Percentiles rank a stretch among this genome's conserved stretches.
These are phyloP conservation scores for Talaromyces sp. DNA, from an alignment of 2,329 filamentous ascomycete species.

Conservation along the genomic window DNA sequence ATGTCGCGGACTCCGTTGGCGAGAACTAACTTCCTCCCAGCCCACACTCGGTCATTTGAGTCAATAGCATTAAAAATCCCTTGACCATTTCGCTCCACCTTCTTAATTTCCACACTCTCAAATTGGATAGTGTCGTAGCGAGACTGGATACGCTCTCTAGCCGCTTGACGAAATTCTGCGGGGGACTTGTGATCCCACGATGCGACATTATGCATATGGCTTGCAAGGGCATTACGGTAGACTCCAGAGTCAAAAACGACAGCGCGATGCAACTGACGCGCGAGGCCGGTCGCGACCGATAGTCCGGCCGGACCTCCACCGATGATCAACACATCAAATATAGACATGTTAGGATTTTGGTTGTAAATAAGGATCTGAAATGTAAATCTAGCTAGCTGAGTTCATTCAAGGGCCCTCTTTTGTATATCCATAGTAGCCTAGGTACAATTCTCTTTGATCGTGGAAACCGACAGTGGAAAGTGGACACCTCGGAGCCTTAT, in stretches of 20 bases:
- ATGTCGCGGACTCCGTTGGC: slow-evolving; percentile 59
- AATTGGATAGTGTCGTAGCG: slow-evolving; percentile 41
- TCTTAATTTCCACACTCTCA: slow-evolving; percentile 11
- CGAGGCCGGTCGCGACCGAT: slow-evolving; percentile 36
- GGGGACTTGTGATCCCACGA: slow-evolving; percentile 44
- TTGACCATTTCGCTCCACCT: slow-evolving; percentile 17
- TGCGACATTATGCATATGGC: slow-evolving; percentile 51
- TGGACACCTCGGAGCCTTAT: no score
- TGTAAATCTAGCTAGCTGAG: no score
- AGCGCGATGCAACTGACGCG: slow-evolving; percentile 43
- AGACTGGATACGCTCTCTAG: slow-evolving; percentile 37
- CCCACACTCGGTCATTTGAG: slow-evolving; percentile 46
- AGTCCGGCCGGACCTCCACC: slow-evolving; percentile 52
- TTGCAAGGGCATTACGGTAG: slow-evolving; percentile 48
- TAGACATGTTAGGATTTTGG: no score
- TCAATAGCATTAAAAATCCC: slow-evolving; percentile 46
- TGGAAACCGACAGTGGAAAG: no score
- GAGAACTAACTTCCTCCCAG: slow-evolving; percentile 58
- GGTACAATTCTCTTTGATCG: no score
- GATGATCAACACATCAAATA: slow-evolving; percentile 53
- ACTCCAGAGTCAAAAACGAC: slow-evolving; percentile 49
- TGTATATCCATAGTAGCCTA: no score
- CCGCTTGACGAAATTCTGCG: slow-evolving; percentile 33
- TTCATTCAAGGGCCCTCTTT: no score
- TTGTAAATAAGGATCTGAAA: no score